These are phyloP conservation scores for Endoconidiophora polonica DNA, from an alignment of 2,329 filamentous ascomycete genomes.

Conservation along the genomic window DNA sequence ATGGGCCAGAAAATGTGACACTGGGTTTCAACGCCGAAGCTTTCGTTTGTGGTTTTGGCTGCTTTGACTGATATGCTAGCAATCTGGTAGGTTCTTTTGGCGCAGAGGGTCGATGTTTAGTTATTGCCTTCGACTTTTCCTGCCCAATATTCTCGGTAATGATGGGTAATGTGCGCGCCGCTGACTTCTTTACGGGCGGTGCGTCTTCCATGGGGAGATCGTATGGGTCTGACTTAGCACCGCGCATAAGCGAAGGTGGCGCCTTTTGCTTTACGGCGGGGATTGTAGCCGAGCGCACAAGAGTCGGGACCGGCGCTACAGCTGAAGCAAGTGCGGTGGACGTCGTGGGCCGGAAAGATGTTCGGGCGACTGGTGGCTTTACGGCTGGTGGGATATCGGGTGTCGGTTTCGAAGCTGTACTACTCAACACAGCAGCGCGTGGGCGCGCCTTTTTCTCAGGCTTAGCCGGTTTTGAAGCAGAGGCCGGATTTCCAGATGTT, in stretches of 20 bases:
- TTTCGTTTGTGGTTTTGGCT: not conserved
- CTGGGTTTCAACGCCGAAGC: not conserved
- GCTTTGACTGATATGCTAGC: not conserved
- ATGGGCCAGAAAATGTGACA: constrained; percentile 4
- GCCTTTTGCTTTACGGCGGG: not conserved
- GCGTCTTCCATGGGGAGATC: constrained; percentile 13
- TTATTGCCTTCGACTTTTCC: not conserved
- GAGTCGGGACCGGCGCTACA: not conserved
- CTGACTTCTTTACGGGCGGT: constrained; percentile 1
- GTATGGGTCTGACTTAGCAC: constrained; percentile 8
- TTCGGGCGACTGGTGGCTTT: not conserved
- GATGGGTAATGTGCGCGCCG: not conserved
- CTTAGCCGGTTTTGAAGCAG: constrained; percentile 13
- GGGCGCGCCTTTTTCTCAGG: constrained; percentile 8
- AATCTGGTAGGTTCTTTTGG: not conserved
- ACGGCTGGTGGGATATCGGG: not conserved
- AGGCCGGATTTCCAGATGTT: constrained; percentile 15
- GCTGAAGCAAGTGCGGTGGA: not conserved
- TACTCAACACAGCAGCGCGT: constrained; percentile 2
- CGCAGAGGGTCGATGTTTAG: not conserved
- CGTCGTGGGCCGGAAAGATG: not conserved
- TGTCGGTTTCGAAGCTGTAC: not conserved
- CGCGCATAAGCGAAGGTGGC: constrained; percentile 3
- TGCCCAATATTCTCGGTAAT: not conserved
- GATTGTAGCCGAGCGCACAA: constrained; percentile 5